Evolutionary conservation across 768 basidiomycete genomes (phyloP).

Genomic region (Coprinopsis strossmayeri): DNA sequence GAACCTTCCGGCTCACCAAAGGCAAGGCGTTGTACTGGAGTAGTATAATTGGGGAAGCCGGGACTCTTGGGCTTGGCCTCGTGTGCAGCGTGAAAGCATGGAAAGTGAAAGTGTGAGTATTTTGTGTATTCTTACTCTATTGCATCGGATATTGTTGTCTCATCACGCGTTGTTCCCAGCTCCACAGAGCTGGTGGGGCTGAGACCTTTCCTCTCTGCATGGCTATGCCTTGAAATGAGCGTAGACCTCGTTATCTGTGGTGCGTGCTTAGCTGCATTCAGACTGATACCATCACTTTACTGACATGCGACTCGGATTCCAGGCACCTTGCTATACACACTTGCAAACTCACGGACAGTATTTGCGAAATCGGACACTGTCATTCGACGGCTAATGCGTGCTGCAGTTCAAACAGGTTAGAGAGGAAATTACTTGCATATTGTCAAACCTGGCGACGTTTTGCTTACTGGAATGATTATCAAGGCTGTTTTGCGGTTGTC

Average conservation of each 20-base stretch:
- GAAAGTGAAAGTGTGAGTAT: constrained; percentile 2
- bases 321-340: constrained; percentile 19
- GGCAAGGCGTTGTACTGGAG: constrained; percentile 11
- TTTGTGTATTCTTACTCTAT: background rate
- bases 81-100: constrained; percentile 17
- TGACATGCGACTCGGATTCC: background rate
- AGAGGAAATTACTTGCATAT: background rate
- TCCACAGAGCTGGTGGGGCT: background rate
- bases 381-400: constrained; percentile 40
- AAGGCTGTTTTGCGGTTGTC: constrained; percentile 29
- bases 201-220: constrained; percentile 14
- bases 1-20: constrained; percentile 19
- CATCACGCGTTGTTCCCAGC: too few species aligned
- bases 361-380: constrained; percentile 39
- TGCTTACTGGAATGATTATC: too few species aligned
- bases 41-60: constrained; percentile 17
- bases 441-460: background rate
- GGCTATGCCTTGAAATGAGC: constrained; percentile 36
- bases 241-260: constrained; percentile 38
- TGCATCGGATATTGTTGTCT: too few species aligned
- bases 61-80: constrained; percentile 27
- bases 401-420: constrained; percentile 42
- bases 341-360: constrained; percentile 36
- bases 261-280: constrained; percentile 15
- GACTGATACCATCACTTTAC: background rate